Evolutionary conservation across 768 basidiomycete species (phyloP), one percentile per base, ranked within the genome.

Genomic region (Suillus alpinus): DNA sequence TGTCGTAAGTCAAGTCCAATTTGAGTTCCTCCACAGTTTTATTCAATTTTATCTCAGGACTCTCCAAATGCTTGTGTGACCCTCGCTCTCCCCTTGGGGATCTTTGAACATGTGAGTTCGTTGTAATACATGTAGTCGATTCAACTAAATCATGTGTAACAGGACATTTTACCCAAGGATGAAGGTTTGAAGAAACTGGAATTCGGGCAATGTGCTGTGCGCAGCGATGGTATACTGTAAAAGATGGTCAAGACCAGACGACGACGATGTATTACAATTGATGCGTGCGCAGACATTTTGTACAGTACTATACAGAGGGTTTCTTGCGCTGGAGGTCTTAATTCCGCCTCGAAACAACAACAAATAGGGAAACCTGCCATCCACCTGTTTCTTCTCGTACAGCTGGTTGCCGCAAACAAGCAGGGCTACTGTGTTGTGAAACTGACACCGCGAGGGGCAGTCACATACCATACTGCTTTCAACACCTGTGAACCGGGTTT

Each of bases 11-110:
- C 7, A 3, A 13, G 29, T 14, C 13, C 32, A 31, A 10, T 23
- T 37, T 46, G 52, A 60, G 3, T 52, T 61, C 7, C 39, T 10
- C 29, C n/a, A 50, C 23, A 8, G 5, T 29, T 13, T 2, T 9
- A 16, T 36, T 26, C 8, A 29, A 4, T 41, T 59, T 52, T 18
- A 36, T 7, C 44, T 61, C 56, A 86, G 86, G 88, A 89, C 70
- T 88, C 87, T 4, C 89, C 89, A 2, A 91, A 91, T 65, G 89
- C 89, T 2, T 89, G 88, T 65, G 87, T 91, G 6, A 90, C 88
- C 0, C 73, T 92, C 23, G 89, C 81, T 0, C 77, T 92, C 3
- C 90, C 90, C 4, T 79, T 87, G n/a, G 89, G 84, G 3, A 92
- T 92, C 61, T 92, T 92, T 66, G 86, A 89, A 44, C 80, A 85